Evolutionary conservation across 2,329 filamentous ascomycete genomes (phyloP).

Genomic region (Colletotrichum liaoningense): DNA sequence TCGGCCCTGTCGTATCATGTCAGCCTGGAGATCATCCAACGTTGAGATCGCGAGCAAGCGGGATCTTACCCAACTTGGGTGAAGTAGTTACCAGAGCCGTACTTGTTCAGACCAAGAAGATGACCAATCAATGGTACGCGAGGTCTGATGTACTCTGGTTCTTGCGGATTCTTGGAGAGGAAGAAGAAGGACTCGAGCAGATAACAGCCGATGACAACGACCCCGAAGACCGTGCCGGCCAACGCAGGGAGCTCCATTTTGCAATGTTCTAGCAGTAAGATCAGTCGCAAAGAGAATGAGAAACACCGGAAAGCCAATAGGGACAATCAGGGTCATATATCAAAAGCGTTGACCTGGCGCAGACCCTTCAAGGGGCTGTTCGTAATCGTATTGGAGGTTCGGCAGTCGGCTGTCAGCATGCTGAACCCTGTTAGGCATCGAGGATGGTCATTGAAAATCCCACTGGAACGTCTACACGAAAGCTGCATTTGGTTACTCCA

Average conservation of each 20-base stretch:
- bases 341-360: background rate
- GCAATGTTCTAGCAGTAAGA: too few species aligned
- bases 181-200: constrained; percentile 2
- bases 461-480: background rate
- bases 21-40: accelerated
- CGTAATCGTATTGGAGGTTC: background rate
- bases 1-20: background rate
- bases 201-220: constrained; percentile 4
- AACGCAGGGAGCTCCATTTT: background rate
- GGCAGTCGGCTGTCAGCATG: background rate
- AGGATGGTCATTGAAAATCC: background rate
- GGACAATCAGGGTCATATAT: background rate
- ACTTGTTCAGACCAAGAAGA: constrained; percentile 10
- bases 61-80: background rate
- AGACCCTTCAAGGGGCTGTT: background rate
- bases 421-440: background rate
- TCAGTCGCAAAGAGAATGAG: background rate
- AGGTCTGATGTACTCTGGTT: constrained; percentile 7
- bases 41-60: accelerated
- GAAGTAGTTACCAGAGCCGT: constrained; percentile 2
- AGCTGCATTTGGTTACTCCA: background rate
- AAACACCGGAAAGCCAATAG: background rate
- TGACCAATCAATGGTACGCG: constrained; percentile 24
- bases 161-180: background rate
- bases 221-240: background rate